These are phyloP conservation scores for Chiua virens DNA, from an alignment of 768 basidiomycete genomes.

Conservation along the genomic window DNA sequence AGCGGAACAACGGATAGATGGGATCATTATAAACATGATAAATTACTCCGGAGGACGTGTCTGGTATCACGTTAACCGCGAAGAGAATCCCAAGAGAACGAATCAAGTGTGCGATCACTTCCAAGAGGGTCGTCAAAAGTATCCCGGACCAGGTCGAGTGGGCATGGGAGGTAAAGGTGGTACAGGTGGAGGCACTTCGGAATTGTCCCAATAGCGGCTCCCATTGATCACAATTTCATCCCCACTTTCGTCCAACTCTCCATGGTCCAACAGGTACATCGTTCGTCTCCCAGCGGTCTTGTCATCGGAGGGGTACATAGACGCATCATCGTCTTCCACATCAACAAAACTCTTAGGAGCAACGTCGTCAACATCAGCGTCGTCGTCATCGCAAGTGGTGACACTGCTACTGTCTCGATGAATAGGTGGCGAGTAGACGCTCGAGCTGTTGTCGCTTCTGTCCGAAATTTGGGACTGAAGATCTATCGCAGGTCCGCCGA, in stretches of 20 bases:
- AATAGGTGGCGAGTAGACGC: conserved; percentile 17
- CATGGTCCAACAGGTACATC: conserved; percentile 34
- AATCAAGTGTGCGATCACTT: not conserved
- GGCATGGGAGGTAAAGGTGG: conserved; percentile 17
- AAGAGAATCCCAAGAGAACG: conserved; percentile 9
- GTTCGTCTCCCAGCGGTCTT: conserved; percentile 35
- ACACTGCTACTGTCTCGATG: conserved; percentile 16
- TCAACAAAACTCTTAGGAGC: conserved; percentile 12
- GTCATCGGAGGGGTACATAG: conserved; percentile 30
- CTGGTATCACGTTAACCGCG: not conserved
- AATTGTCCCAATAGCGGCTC: conserved; percentile 20
- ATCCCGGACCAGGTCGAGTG: conserved; percentile 25
- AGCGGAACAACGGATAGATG: conserved; percentile 9
- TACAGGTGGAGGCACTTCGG: conserved; percentile 19
- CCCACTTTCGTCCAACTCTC: conserved; percentile 19
- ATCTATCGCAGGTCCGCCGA: not conserved
- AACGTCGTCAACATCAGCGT: conserved; percentile 19
- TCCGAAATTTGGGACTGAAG: conserved; percentile 22
- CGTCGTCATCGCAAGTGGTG: conserved; percentile 22
- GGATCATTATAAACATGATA: conserved; percentile 29
- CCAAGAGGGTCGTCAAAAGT: conserved; percentile 21
- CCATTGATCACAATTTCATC: conserved; percentile 21
- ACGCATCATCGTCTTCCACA: conserved; percentile 30
- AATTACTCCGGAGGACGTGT: conserved; percentile 19
- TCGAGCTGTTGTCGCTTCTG: conserved; percentile 16